phyloP scores from a whole-genome alignment of 192 early-diverging fungal species.

The Coemansia sp. region DNA sequence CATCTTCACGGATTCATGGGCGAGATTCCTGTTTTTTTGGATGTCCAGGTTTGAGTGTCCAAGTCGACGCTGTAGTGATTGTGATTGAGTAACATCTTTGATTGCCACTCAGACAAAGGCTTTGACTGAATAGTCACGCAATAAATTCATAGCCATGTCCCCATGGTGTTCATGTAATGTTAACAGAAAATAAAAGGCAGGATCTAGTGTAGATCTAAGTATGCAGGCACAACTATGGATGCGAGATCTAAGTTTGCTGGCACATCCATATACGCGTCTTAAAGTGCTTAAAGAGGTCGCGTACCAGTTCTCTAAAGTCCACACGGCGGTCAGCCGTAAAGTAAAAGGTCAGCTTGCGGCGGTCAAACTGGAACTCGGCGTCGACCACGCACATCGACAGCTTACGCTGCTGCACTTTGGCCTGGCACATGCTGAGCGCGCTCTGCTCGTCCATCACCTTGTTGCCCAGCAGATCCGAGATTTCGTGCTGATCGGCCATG shows the following conservation, averaged over 20 bases:
- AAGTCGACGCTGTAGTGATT: too few relatives aligned
- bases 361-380: conserved; percentile 98
- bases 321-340: conserved; percentile 92
- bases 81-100: too few relatives aligned
- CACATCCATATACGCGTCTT: conserved; percentile 99
- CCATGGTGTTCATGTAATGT: too few relatives aligned
- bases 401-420: conserved; percentile 85
- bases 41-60: too few relatives aligned
- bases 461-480: conserved; percentile 69
- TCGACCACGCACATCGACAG: conserved; percentile 95
- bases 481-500: conserved; percentile 74
- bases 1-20: too few relatives aligned
- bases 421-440: conserved; percentile 82
- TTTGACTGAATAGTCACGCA: too few relatives aligned
- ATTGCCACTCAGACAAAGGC: too few relatives aligned
- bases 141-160: too few relatives aligned
- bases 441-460: conserved; percentile 91
- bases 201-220: conserved; percentile 1
- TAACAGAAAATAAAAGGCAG: not conserved
- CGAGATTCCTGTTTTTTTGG: too few relatives aligned
- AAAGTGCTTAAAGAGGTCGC: conserved; percentile 95
- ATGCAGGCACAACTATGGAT: too few relatives aligned
- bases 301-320: conserved; percentile 94
- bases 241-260: conserved; percentile 15
- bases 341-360: conserved; percentile 95